Evolutionary conservation across 139 green algal species (phyloP).

Genomic region (Tetradesmus obliquus): DNA sequence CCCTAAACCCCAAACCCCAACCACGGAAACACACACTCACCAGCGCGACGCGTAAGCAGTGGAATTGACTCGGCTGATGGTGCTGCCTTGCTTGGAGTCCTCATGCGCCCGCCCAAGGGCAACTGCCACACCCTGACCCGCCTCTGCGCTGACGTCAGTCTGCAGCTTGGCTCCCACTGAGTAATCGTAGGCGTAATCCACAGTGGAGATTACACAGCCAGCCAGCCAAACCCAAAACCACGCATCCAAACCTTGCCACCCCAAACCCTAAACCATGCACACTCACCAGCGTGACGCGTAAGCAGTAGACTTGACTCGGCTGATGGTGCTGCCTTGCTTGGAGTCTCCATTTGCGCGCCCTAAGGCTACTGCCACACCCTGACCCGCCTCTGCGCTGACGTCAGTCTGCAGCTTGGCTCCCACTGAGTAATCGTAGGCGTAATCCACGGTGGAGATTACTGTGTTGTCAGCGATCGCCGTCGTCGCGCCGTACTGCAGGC

Average conservation of each 20-base stretch:
- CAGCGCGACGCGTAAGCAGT: neutral
- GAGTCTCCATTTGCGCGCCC: neutral
- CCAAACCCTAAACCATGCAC: neutral
- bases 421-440: neutral
- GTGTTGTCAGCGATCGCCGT: neutral
- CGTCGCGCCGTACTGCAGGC: conserved; percentile 15
- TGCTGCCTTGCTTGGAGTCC: neutral
- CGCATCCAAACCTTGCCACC: too few relatives aligned
- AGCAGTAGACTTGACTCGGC: neutral
- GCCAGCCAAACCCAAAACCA: too few relatives aligned
- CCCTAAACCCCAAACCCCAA: neutral
- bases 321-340: neutral
- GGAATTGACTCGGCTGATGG: too few relatives aligned
- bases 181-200: too few relatives aligned
- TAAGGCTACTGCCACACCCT: neutral
- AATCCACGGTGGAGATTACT: neutral
- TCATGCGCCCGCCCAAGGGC: neutral
- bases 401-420: neutral
- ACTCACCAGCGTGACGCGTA: neutral
- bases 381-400: neutral
- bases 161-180: too few relatives aligned
- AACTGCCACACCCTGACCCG: neutral
- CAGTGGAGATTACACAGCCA: too few relatives aligned
- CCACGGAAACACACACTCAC: neutral
- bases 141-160: neutral